A percentile compares a stretch with the other conserved stretches of the same genome.
phyloP scores from a whole-genome alignment of 129 eudicot species.

The Flaveria robusta region DNA sequence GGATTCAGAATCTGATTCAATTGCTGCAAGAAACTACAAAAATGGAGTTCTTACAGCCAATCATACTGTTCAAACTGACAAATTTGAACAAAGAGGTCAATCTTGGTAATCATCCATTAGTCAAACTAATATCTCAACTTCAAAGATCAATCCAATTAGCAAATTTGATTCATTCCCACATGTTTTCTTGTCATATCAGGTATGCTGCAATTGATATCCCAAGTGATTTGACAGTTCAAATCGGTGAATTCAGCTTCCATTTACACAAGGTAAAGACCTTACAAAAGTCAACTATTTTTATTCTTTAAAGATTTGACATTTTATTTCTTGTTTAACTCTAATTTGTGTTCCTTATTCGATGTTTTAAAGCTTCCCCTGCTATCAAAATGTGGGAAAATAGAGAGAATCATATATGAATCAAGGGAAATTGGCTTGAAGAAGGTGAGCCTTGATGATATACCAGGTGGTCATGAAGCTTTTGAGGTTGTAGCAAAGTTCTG shows the following conservation, averaged over 20 bases:
- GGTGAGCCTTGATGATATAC: conserved; percentile 64
- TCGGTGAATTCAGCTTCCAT: conserved; percentile 83
- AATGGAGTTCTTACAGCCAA: conserved; percentile 61
- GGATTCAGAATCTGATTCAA: conserved; percentile 78
- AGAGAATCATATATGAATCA: conserved; percentile 69
- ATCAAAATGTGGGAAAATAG: conserved; percentile 81
- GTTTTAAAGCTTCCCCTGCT: conserved; percentile 61
- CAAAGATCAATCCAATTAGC: not conserved
- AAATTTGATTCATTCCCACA: not conserved
- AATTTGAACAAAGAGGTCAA: conserved; percentile 85
- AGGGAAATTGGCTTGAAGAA: conserved; percentile 53
- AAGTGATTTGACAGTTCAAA: conserved; percentile 78
- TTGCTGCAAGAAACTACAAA: conserved; percentile 50
- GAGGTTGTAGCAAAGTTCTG: conserved; percentile 92
- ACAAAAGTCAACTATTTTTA: not conserved
- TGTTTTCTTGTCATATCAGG: conserved; percentile 39
- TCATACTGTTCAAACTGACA: conserved; percentile 56
- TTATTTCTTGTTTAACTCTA: conserved; percentile 6
- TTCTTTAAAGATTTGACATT: not conserved
- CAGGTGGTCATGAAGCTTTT: conserved; percentile 83
- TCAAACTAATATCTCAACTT: not conserved
- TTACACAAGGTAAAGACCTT: conserved; percentile 69
- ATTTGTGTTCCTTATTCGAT: not conserved
- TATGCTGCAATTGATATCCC: conserved; percentile 80
- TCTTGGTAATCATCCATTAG: conserved; percentile 64